Evolutionary conservation across 352 stramenopile genomes (phyloP).

Genomic region (Phytophthora megakarya): DNA sequence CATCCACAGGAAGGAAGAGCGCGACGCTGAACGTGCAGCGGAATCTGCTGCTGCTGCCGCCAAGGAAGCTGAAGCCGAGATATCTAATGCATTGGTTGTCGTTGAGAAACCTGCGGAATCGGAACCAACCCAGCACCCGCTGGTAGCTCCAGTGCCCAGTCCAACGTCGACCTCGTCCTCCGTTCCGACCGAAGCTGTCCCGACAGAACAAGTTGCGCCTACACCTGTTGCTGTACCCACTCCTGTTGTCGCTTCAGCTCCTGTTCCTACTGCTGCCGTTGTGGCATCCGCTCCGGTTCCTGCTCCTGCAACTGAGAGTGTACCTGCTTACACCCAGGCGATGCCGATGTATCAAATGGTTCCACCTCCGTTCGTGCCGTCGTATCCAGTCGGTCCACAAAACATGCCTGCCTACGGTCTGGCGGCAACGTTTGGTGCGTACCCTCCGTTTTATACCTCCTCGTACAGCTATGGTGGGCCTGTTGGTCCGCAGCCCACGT

Average conservation of each 20-base stretch:
- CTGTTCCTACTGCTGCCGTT: slow-evolving; percentile 11
- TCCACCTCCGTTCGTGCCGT: slow-evolving; percentile 40
- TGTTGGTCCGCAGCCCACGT: slow-evolving; percentile 30
- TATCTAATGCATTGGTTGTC: slow-evolving; percentile 58
- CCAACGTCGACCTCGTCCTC: slow-evolving; percentile 4
- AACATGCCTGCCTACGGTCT: slow-evolving; percentile 47
- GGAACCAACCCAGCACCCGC: slow-evolving; percentile 13
- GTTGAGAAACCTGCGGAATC: slow-evolving; percentile 38
- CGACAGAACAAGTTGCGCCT: slow-evolving; percentile 1
- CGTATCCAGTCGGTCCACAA: slow-evolving; percentile 35
- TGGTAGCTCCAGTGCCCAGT: slow-evolving; percentile 5
- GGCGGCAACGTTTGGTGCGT: slow-evolving; percentile 43
- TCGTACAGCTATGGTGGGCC: slow-evolving; percentile 48
- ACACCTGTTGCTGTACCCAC: slow-evolving; percentile 1
- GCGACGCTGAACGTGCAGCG: slow-evolving; percentile 25
- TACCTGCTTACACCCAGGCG: slow-evolving; percentile 10
- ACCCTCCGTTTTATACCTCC: slow-evolving; percentile 45
- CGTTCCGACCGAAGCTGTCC: slow-evolving; percentile 10
- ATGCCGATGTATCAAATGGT: slow-evolving; percentile 37
- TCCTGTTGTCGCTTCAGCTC: slow-evolving; percentile 3
- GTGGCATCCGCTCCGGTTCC: slow-evolving; percentile 9
- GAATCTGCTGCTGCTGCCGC: slow-evolving; percentile 20
- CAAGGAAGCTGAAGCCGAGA: slow-evolving; percentile 25
- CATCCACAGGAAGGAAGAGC: slow-evolving; percentile 53
- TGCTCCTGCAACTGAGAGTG: slow-evolving; percentile 10